Percentiles rank a stretch among this genome's conserved stretches.
phyloP scores from a whole-genome alignment of 805 yeast genomes.

The Kuraishia piskuri region DNA sequence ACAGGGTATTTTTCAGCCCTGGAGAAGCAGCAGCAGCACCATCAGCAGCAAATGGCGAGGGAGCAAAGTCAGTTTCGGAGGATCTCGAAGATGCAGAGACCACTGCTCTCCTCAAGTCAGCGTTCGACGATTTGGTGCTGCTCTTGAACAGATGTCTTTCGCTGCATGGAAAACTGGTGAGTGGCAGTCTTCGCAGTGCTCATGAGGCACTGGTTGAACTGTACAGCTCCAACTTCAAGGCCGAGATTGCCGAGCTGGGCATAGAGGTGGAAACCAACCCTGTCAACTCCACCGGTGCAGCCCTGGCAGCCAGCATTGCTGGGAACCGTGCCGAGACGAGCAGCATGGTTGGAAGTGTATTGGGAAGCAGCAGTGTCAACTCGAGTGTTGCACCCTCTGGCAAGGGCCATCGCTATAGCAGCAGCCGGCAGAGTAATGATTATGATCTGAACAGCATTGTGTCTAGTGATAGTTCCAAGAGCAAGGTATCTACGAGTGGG shows the following conservation, averaged over 20 bases:
- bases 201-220: constrained; percentile 61
- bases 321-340: not conserved
- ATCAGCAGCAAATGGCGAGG: constrained; percentile 19
- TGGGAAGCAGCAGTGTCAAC: not conserved
- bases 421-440: not conserved
- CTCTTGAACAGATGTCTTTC: constrained; percentile 57
- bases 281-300: not conserved
- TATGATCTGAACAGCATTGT: not conserved
- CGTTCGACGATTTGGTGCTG: constrained; percentile 63
- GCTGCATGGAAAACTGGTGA: constrained; percentile 60
- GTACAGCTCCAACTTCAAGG: constrained; percentile 57
- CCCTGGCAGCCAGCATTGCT: not conserved
- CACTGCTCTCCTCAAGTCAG: constrained; percentile 26
- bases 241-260: constrained; percentile 45
- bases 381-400: not conserved
- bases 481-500: not conserved
- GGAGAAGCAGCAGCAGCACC: no score
- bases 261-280: constrained; percentile 12
- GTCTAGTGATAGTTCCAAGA: not conserved
- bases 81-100: constrained; percentile 15
- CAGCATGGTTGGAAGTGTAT: not conserved
- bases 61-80: constrained; percentile 11
- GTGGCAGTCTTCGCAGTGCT: constrained; percentile 44
- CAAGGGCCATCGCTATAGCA: not conserved
- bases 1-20: constrained; percentile 58